A percentile compares a stretch with the other conserved stretches of the same genome.
Evolutionary conservation across 2,329 filamentous ascomycete genomes (phyloP).

Genomic region (Sclerotinia trifoliorum): DNA sequence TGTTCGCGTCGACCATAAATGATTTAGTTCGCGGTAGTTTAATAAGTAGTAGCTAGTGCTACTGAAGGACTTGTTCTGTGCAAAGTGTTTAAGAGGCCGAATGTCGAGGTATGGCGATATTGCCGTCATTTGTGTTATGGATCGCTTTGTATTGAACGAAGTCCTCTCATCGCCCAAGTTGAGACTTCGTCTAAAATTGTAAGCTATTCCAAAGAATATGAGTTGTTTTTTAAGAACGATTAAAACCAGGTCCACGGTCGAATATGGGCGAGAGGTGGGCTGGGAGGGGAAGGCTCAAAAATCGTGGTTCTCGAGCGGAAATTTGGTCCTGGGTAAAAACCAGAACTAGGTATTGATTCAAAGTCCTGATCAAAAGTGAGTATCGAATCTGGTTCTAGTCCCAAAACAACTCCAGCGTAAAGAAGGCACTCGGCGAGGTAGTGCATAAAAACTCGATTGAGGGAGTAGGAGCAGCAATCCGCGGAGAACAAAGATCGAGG

Average conservation of each 20-base stretch:
- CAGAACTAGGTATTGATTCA: background rate
- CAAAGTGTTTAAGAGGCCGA: background rate
- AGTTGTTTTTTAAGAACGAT: background rate
- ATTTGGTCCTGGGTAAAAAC: background rate
- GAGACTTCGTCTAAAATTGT: background rate
- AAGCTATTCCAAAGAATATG: background rate
- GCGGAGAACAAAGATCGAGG: background rate
- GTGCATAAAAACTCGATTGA: background rate
- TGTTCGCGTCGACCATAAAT: slow-evolving; percentile 20
- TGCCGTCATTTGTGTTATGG: slow-evolving; percentile 15
- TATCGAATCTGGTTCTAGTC: slow-evolving; percentile 13
- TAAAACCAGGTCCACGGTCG: background rate
- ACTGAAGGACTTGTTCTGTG: background rate
- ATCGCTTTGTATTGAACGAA: background rate
- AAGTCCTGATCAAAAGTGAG: background rate
- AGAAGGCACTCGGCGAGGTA: slow-evolving; percentile 9
- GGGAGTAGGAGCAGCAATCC: background rate
- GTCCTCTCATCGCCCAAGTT: background rate
- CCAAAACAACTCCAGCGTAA: background rate
- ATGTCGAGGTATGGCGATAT: slow-evolving; percentile 9
- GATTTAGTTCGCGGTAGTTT: background rate
- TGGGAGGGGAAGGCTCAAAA: background rate
- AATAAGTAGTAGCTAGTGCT: background rate
- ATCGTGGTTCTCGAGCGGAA: background rate
- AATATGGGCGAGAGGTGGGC: background rate